phyloP scores from a whole-genome alignment of 2,329 filamentous ascomycete genomes.

The Sclerotiophoma versabilis region DNA sequence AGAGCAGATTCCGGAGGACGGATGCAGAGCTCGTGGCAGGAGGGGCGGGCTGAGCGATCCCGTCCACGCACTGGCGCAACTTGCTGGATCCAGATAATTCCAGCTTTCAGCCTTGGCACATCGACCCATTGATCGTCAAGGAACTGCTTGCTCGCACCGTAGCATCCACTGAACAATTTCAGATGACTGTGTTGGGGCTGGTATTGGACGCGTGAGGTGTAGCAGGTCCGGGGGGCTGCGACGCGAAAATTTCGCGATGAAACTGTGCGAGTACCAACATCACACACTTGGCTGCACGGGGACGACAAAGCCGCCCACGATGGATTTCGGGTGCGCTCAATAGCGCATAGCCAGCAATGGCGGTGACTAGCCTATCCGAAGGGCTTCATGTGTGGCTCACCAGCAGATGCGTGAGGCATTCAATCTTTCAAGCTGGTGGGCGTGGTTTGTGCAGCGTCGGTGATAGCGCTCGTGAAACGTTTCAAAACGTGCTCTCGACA shows the following conservation, averaged over 20 bases:
- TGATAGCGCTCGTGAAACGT: constrained; percentile 24
- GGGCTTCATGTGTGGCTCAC: constrained; percentile 31
- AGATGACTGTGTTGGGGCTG: constrained; percentile 32
- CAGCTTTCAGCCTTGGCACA: constrained; percentile 43
- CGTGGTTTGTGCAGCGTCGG: constrained; percentile 19
- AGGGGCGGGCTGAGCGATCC: constrained; percentile 40
- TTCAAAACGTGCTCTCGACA: constrained; percentile 18
- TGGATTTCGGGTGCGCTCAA: constrained; percentile 18
- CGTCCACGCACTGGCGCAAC: constrained; percentile 41
- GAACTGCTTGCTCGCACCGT: constrained; percentile 34
- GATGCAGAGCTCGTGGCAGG: constrained; percentile 42
- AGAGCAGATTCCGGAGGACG: constrained; percentile 48
- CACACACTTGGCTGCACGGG: constrained; percentile 39
- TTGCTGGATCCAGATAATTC: constrained; percentile 37
- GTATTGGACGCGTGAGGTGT: constrained; percentile 45
- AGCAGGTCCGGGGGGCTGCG: constrained; percentile 48
- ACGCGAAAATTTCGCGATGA: constrained; percentile 44
- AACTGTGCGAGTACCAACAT: constrained; percentile 45
- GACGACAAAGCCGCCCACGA: constrained; percentile 37
- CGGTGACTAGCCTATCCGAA: constrained; percentile 40
- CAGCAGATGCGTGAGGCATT: constrained; percentile 28
- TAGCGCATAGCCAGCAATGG: constrained; percentile 37
- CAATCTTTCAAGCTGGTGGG: constrained; percentile 21
- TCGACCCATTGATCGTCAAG: constrained; percentile 39
- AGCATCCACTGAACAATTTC: constrained; percentile 38